Conservation (phyloP, 345 rosid genomes). For the Nephelium lappaceum region DNA sequence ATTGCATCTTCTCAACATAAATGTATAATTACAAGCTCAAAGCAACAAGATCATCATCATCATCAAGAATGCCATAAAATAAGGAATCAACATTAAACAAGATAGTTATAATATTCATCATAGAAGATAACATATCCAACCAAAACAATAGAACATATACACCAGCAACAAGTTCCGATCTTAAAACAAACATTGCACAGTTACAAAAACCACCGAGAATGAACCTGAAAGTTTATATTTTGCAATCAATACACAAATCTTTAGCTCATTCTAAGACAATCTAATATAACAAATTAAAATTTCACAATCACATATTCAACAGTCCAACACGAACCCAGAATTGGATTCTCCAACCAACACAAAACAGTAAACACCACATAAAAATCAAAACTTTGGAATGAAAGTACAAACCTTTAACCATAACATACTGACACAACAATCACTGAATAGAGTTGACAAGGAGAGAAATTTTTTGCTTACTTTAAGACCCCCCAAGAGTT, state of each 20-base stretch:
- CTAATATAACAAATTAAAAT: not conserved
- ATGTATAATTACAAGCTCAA: not conserved
- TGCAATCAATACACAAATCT: not conserved
- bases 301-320: not conserved
- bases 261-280: not conserved
- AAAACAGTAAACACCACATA: not conserved
- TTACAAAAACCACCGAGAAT: not conserved
- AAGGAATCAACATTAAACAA: not conserved
- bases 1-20: not conserved
- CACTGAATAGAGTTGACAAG: not conserved
- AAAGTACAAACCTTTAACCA: not conserved
- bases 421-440: not conserved
- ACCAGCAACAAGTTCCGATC: not conserved
- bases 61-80: conserved; percentile 13
- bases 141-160: too few species aligned
- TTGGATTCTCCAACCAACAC: not conserved
- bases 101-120: not conserved
- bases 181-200: not conserved
- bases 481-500: conserved; percentile 85
- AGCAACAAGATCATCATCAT: conserved; percentile 2
- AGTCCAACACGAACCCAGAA: not conserved
- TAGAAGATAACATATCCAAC: not conserved
- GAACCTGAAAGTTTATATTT: not conserved
- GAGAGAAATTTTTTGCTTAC: conserved; percentile 31
- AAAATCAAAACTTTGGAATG: not conserved